These are phyloP conservation scores for Gorgonomyces haynaldii DNA, from an alignment of 192 early-diverging fungal genomes.

Conservation along the genomic window DNA sequence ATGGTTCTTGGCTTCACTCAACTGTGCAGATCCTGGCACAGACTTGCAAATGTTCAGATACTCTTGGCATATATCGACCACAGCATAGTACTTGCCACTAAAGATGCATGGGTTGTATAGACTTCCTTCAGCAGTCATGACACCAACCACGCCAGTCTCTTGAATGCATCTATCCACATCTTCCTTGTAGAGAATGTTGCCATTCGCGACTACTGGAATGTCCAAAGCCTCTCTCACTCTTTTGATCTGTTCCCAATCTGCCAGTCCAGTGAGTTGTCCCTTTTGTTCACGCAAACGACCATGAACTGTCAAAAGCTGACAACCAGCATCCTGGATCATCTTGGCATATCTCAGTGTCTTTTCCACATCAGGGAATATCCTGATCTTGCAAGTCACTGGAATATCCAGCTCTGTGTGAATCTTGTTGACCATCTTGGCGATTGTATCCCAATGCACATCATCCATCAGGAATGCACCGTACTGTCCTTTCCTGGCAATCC, in stretches of 20 bases:
- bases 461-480: conserved; percentile 93
- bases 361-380: conserved; percentile 77
- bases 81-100: conserved; percentile 45
- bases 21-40: conserved; percentile 45
- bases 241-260: conserved; percentile 90
- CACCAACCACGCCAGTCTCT: conserved; percentile 79
- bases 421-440: conserved; percentile 34
- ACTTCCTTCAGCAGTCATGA: conserved; percentile 74
- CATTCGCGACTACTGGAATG: conserved; percentile 94
- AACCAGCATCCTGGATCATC: conserved; percentile 88
- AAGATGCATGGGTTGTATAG: conserved; percentile 82
- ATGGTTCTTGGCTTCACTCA: conserved; percentile 68
- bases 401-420: conserved; percentile 68
- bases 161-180: conserved; percentile 75
- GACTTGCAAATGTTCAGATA: conserved; percentile 74
- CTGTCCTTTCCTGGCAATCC: conserved; percentile 79
- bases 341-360: conserved; percentile 90
- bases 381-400: conserved; percentile 94
- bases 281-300: conserved; percentile 94
- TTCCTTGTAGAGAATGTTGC: conserved; percentile 90
- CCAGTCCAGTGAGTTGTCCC: conserved; percentile 89
- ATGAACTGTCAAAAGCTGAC: conserved; percentile 85
- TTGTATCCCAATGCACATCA: conserved; percentile 27
- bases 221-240: conserved; percentile 61
- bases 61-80: conserved; percentile 71